Percentiles rank a stretch among this genome's conserved stretches.
Evolutionary conservation across 2,329 filamentous ascomycete genomes (phyloP).

Genomic region (Cercospora sp.): DNA sequence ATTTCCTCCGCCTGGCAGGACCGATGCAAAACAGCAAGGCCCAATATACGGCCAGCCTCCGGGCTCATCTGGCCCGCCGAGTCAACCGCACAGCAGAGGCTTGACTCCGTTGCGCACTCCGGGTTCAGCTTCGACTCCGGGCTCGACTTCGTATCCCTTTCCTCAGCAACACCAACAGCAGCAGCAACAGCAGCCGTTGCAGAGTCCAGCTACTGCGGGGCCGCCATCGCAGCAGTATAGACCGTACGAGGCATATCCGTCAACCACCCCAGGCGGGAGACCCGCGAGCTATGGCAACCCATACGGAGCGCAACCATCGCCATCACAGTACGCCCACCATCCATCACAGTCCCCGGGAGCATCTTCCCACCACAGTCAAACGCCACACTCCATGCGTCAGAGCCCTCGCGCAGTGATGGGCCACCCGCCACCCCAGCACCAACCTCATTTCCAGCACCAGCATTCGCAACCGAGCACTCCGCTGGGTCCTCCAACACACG

Average conservation of each 20-base stretch:
- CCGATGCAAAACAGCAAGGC: conserved; percentile 21
- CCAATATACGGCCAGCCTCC: conserved; percentile 29
- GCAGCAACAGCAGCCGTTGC: conserved; percentile 28
- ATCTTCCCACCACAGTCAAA: conserved; percentile 37
- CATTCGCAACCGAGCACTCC: conserved; percentile 53
- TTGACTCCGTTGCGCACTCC: conserved; percentile 37
- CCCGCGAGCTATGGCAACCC: conserved; percentile 30
- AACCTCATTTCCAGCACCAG: conserved; percentile 32
- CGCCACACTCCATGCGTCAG: conserved; percentile 37
- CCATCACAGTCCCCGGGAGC: conserved; percentile 39
- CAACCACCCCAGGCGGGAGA: conserved; percentile 32
- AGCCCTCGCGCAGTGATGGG: conserved; percentile 32
- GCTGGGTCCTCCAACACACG: conserved; percentile 47
- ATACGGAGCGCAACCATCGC: conserved; percentile 30
- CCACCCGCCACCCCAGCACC: conserved; percentile 35
- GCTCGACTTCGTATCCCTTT: conserved; percentile 30
- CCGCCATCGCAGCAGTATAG: conserved; percentile 28
- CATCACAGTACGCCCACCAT: conserved; percentile 28
- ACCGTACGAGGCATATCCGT: conserved; percentile 29
- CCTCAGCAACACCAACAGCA: conserved; percentile 29
- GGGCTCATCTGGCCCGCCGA: conserved; percentile 24
- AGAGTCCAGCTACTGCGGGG: conserved; percentile 34
- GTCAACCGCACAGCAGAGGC: conserved; percentile 28
- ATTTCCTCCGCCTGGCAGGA: conserved; percentile 10
- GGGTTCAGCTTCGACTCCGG: conserved; percentile 20